Percentiles rank a stretch among this genome's conserved stretches.
phyloP scores from a whole-genome alignment of 495 filamentous ascomycete species.

The Neurospora discreta region DNA sequence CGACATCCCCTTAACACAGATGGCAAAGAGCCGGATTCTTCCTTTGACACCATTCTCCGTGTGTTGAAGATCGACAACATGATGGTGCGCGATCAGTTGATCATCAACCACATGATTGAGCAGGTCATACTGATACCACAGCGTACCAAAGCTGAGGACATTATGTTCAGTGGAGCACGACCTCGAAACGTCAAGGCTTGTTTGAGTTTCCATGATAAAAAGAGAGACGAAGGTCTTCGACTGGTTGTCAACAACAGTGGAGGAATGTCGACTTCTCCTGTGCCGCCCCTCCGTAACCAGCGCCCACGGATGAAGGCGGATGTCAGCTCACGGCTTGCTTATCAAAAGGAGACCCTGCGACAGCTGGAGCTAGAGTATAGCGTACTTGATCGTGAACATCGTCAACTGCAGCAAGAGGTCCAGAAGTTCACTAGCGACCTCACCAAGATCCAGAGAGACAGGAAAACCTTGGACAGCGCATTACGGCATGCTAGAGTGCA shows the following conservation, averaged over 20 bases:
- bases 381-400: conserved; percentile 23
- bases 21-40: conserved; percentile 58
- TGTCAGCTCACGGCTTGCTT: conserved; percentile 52
- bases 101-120: conserved; percentile 75
- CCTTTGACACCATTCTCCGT: conserved; percentile 66
- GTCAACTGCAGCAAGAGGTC: conserved; percentile 40
- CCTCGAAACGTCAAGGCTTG: conserved; percentile 64
- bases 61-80: conserved; percentile 74
- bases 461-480: conserved; percentile 12
- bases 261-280: conserved; percentile 20
- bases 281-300: conserved; percentile 19
- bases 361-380: conserved; percentile 35
- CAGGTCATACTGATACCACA: conserved; percentile 69
- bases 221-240: conserved; percentile 51
- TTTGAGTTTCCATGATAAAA: conserved; percentile 48
- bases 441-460: conserved; percentile 39
- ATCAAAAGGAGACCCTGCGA: conserved; percentile 28
- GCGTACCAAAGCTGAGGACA: conserved; percentile 49
- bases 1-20: conserved; percentile 47
- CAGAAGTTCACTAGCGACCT: conserved; percentile 49
- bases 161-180: conserved; percentile 53
- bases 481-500: conserved; percentile 13
- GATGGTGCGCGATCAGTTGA: conserved; percentile 63
- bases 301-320: conserved; percentile 74
- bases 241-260: conserved; percentile 43